Evolutionary conservation across 805 yeast species (phyloP), one percentile per base, ranked within the genome.

Genomic region (Candida incommunis): DNA sequence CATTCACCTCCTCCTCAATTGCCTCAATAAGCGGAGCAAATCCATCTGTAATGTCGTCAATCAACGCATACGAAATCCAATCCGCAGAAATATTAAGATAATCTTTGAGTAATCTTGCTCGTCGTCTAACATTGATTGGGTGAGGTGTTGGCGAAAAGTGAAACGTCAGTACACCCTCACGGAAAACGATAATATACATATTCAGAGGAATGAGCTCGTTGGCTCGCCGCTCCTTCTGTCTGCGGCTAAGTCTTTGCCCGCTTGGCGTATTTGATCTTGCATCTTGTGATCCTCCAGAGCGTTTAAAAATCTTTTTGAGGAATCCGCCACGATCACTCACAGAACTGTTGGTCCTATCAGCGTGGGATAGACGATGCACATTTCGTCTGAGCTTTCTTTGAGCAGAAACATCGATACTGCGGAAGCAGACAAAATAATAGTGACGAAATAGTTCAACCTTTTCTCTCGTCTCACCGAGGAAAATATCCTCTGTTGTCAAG

Each of bases 11-110:
- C 48, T 80, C 86, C 58, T 92, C 97, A 44, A 92, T 88, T 41
- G 90, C 76, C 47, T 85, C 94, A 50, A 92, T 88, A 81, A 92
- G 77, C 2, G 98, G 98, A 0, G 94, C 97, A 68, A 85, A 92
- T 0, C 94, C 94, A 68, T 92, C 98, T 0, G 96, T 90, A 51
- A 92, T 85, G 60, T 92, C 97, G 66, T 92, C 98, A 54, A 92
- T 85, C 50, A 92, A 66, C 0, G 97, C 97, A 64, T 92, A 92
- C 1, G 96, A 90, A 41, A 92, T 81, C 98, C 98, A 92, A 61
- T 92, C 97, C 0, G 96, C 78, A 2, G 90, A 76, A 3, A 92
- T 95, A 2, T 84, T 85, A 49, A 92, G 67, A 57, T 88, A 90
- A 60, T 92, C 98, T 49, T 80, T 72, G 50, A 90, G 69, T 50